Conservation (phyloP, 1,284 basidiomycete species). For the Fomes fomentarius region DNA sequence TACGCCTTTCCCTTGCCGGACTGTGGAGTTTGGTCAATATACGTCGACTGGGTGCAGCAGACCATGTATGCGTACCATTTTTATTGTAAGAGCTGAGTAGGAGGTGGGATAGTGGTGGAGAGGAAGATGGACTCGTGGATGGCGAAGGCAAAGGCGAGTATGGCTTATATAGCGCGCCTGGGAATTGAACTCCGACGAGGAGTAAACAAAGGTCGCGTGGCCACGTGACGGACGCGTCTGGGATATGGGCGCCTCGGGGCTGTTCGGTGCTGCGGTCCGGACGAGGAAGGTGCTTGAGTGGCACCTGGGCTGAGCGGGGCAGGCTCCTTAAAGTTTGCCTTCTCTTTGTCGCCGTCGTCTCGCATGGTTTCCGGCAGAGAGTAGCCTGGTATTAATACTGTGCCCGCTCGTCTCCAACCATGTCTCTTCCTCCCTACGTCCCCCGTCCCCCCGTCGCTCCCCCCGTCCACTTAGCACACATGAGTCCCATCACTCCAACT, state of each 20-base stretch:
- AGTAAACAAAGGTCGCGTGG: conserved; percentile 32
- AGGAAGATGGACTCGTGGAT: conserved; percentile 27
- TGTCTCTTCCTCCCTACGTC: conserved; percentile 29
- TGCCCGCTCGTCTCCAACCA: conserved; percentile 13
- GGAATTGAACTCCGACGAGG: conserved; percentile 35
- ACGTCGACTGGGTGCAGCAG: conserved; percentile 3
- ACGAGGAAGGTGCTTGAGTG: neutral
- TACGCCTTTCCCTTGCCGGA: conserved; percentile 61
- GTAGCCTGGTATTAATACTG: conserved; percentile 15
- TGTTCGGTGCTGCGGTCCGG: conserved; percentile 8
- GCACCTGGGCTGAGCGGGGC: neutral
- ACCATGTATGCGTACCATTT: conserved; percentile 33
- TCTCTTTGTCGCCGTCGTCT: conserved; percentile 3
- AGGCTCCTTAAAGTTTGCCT: conserved; percentile 5
- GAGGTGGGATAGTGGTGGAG: conserved; percentile 32
- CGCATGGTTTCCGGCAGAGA: conserved; percentile 11
- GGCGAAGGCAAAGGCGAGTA: conserved; percentile 29
- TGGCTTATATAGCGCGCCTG: conserved; percentile 36
- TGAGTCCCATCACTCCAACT: conserved; percentile 34
- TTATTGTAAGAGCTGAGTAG: conserved; percentile 22
- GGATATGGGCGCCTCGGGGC: conserved; percentile 13
- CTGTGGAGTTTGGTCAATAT: conserved; percentile 34
- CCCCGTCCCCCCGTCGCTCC: conserved; percentile 34
- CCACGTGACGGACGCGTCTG: conserved; percentile 34
- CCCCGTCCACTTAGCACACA: conserved; percentile 20